Conservation (phyloP, 31 red algal species). For the Bonnemaisonia californica region DNA sequence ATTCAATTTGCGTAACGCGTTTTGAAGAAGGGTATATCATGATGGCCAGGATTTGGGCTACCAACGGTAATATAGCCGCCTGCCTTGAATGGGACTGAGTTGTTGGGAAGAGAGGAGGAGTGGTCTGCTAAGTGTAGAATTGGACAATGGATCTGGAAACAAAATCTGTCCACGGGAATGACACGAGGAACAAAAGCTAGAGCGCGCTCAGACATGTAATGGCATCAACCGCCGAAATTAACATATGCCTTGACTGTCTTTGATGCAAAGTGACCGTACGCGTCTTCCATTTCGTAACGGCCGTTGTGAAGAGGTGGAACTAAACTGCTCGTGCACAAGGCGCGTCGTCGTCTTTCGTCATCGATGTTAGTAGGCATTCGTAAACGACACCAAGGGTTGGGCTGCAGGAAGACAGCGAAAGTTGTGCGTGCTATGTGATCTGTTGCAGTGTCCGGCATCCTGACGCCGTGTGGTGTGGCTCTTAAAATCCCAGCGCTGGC, state of each 20-base stretch:
- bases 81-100: too few relatives aligned
- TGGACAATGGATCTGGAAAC: conserved; percentile 11
- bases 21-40: too few relatives aligned
- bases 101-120: too few relatives aligned
- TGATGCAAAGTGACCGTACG: conserved; percentile 41
- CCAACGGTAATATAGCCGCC: too few relatives aligned
- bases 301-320: conserved; percentile 40
- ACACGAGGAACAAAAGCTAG: not conserved
- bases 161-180: too few relatives aligned
- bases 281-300: conserved; percentile 19
- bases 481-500: conserved; percentile 50
- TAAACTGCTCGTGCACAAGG: conserved; percentile 4
- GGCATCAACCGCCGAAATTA: not conserved
- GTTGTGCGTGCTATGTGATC: conserved; percentile 32
- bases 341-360: not conserved
- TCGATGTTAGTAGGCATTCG: not conserved
- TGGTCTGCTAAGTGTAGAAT: conserved; percentile 25
- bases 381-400: conserved; percentile 19
- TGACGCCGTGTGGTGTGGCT: conserved; percentile 65
- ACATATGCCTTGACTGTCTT: conserved; percentile 32
- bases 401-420: conserved; percentile 68
- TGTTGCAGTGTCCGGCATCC: not conserved
- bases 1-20: too few relatives aligned
- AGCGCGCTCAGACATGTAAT: not conserved
- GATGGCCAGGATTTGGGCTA: too few relatives aligned